These are phyloP conservation scores for Colletotrichum sp. DNA, from an alignment of 2,329 filamentous ascomycete species.

Conservation along the genomic window DNA sequence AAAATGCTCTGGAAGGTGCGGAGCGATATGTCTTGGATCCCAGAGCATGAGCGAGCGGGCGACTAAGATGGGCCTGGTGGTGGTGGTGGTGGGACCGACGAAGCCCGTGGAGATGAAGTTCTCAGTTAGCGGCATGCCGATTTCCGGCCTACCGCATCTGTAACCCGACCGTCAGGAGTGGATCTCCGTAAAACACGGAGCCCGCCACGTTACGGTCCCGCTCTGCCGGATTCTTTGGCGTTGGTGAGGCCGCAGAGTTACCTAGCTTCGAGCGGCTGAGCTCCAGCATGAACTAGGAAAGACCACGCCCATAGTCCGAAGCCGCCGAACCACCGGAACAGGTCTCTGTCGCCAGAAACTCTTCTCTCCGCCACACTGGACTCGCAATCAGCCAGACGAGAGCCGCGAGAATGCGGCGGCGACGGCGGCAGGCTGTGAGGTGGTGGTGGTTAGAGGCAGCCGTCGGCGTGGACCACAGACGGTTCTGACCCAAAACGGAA, in stretches of 20 bases:
- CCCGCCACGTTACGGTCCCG: constrained; percentile 7
- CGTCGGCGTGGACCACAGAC: background rate
- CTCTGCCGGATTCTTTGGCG: background rate
- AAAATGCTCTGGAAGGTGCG: constrained; percentile 6
- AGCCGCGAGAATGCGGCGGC: background rate
- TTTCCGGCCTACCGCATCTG: constrained; percentile 5
- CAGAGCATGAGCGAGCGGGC: background rate
- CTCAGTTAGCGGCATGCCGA: constrained; percentile 6
- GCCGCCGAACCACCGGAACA: background rate
- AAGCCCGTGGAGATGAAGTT: background rate
- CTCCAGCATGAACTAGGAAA: background rate
- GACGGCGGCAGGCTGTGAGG: background rate
- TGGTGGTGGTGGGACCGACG: background rate
- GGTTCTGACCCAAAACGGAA: constrained; percentile 14
- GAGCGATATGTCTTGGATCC: background rate
- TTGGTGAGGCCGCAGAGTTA: background rate
- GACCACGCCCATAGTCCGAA: background rate
- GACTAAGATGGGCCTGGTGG: background rate
- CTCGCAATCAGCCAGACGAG: background rate
- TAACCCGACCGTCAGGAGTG: background rate
- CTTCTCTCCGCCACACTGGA: background rate
- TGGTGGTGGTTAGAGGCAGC: background rate
- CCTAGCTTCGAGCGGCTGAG: background rate
- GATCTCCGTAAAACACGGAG: constrained; percentile 16
- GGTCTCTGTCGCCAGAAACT: background rate